Evolutionary conservation across 768 basidiomycete species (phyloP).

Genomic region (Rhizopogon roseolus): DNA sequence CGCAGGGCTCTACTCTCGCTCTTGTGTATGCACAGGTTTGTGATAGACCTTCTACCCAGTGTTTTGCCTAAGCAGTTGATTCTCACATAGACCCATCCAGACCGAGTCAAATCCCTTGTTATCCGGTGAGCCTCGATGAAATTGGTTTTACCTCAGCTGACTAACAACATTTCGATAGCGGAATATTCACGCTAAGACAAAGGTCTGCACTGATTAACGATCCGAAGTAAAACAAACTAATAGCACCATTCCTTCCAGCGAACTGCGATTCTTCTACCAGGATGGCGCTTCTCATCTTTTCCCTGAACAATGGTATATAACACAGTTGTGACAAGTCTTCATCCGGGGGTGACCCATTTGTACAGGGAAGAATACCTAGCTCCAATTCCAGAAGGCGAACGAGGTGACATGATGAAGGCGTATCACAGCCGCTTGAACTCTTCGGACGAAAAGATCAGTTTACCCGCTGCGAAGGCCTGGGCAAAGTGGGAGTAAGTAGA

Average conservation of each 20-base stretch:
- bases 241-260: slow-evolving; percentile 30
- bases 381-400: slow-evolving; percentile 76
- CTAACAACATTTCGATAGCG: slow-evolving; percentile 37
- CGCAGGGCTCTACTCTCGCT: slow-evolving; percentile 79
- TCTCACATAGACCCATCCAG: slow-evolving; percentile 61
- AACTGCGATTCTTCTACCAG: slow-evolving; percentile 92
- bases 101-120: slow-evolving; percentile 73
- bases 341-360: neutral
- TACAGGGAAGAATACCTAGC: slow-evolving; percentile 78
- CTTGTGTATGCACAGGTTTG: slow-evolving; percentile 80
- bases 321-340: neutral
- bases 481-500: slow-evolving; percentile 80
- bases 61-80: neutral
- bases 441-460: slow-evolving; percentile 56
- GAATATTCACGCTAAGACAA: slow-evolving; percentile 84
- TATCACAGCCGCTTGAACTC: slow-evolving; percentile 81
- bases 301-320: slow-evolving; percentile 77
- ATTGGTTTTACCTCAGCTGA: neutral
- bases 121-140: slow-evolving; percentile 47
- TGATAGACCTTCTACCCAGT: neutral
- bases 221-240: neutral
- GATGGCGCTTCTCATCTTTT: slow-evolving; percentile 77
- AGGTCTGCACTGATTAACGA: slow-evolving; percentile 39
- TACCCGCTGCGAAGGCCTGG: slow-evolving; percentile 81
- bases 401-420: slow-evolving; percentile 75